Conservation (phyloP, 495 filamentous ascomycete genomes). For the Chaetomium tenue region DNA sequence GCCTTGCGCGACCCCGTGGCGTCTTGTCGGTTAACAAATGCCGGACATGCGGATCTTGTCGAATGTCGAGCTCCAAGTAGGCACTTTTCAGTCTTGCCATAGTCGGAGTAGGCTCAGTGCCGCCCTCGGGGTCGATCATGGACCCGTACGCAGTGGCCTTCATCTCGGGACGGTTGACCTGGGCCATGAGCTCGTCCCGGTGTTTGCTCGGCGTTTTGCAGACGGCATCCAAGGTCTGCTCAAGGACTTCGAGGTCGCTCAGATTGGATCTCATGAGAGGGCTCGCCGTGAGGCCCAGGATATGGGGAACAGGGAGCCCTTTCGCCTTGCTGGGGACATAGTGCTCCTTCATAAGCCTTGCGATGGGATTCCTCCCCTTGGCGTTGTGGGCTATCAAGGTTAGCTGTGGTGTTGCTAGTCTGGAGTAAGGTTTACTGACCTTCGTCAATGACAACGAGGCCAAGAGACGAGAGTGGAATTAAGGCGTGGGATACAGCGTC, state of each 20-base stretch:
- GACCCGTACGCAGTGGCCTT: constrained; percentile 50
- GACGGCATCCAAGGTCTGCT: constrained; percentile 71
- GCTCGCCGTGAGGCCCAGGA: constrained; percentile 84
- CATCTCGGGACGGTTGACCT: constrained; percentile 66
- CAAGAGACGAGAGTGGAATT: constrained; percentile 62
- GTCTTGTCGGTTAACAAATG: constrained; percentile 43
- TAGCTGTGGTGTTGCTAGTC: not conserved
- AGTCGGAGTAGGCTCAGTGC: constrained; percentile 24
- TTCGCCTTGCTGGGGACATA: constrained; percentile 54
- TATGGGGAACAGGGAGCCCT: constrained; percentile 57
- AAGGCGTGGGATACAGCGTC: constrained; percentile 83
- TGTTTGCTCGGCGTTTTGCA: constrained; percentile 70
- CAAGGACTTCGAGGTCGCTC: constrained; percentile 57
- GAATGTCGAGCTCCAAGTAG: constrained; percentile 55
- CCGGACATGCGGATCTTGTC: constrained; percentile 68
- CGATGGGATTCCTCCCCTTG: constrained; percentile 60
- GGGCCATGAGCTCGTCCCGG: constrained; percentile 64
- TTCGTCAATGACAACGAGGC: constrained; percentile 86
- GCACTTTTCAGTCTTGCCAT: constrained; percentile 41
- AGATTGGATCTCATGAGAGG: constrained; percentile 63
- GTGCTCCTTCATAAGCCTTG: constrained; percentile 73
- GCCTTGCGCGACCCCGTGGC: constrained; percentile 35
- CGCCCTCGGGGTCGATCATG: constrained; percentile 9
- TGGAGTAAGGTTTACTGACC: constrained; percentile 48
- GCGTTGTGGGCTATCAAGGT: constrained; percentile 65